These are phyloP conservation scores for Aspergillus aculeatinus DNA, from an alignment of 2,329 filamentous ascomycete species.

Conservation along the genomic window DNA sequence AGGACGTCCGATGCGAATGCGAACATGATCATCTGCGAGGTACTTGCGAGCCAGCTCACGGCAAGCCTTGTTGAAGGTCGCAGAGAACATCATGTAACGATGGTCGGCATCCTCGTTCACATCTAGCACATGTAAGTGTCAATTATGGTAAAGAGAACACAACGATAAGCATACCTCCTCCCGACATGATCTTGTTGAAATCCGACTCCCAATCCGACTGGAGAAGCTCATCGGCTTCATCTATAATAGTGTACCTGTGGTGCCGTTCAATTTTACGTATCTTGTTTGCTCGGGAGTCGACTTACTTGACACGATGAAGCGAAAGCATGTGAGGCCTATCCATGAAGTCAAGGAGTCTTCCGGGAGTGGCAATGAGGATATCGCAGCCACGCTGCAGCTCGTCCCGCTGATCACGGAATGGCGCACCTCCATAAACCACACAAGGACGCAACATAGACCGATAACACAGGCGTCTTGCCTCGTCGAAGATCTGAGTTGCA, in stretches of 20 bases:
- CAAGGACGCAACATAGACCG: slow-evolving; percentile 91
- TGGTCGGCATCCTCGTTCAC: slow-evolving; percentile 72
- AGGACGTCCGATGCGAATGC: slow-evolving; percentile 81
- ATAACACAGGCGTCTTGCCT: slow-evolving; percentile 89
- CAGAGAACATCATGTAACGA: slow-evolving; percentile 81
- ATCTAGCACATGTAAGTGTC: slow-evolving; percentile 47
- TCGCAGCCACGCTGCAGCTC: slow-evolving; percentile 85
- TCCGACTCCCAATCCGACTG: slow-evolving; percentile 74
- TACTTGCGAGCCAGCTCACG: slow-evolving; percentile 75
- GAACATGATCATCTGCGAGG: slow-evolving; percentile 70
- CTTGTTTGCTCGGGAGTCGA: neutral
- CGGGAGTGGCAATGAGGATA: slow-evolving; percentile 82
- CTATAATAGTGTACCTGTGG: slow-evolving; percentile 67
- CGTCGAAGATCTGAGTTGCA: slow-evolving; percentile 91
- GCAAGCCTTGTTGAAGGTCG: slow-evolving; percentile 81
- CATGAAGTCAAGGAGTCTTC: slow-evolving; percentile 83
- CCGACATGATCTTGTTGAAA: slow-evolving; percentile 72
- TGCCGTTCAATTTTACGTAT: neutral
- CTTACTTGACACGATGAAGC: slow-evolving; percentile 71
- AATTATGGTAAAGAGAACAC: slow-evolving; percentile 15
- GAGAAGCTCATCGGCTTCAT: slow-evolving; percentile 94
- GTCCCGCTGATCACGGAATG: slow-evolving; percentile 65
- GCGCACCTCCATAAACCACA: slow-evolving; percentile 83
- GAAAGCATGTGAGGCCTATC: slow-evolving; percentile 66
- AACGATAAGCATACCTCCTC: slow-evolving; percentile 62